Evolutionary conservation across 768 basidiomycete genomes (phyloP).

Genomic region (Tubosaeta brunneosetosa): DNA sequence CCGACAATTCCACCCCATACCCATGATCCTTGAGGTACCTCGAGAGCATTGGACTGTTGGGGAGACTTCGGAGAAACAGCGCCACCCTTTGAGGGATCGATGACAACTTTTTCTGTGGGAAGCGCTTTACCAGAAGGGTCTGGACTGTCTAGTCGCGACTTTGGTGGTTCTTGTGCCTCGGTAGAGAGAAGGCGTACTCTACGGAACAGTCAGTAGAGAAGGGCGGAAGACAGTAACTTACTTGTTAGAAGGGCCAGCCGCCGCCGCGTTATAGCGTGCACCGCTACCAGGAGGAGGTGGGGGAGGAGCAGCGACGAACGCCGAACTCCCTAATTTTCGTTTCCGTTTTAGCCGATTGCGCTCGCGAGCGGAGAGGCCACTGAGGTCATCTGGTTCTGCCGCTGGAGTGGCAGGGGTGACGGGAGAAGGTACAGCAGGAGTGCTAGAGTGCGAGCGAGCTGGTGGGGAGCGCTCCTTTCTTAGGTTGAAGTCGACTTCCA

Average conservation of each 20-base stretch:
- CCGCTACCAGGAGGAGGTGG: conserved; percentile 54
- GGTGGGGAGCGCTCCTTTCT: conserved; percentile 39
- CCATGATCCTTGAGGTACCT: conserved; percentile 73
- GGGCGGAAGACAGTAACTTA: conserved; percentile 24
- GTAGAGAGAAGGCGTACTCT: conserved; percentile 73
- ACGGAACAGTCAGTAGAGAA: conserved; percentile 1
- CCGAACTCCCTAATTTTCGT: conserved; percentile 80
- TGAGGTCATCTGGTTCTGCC: conserved; percentile 40
- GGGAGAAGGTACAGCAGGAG: conserved; percentile 47
- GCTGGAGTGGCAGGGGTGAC: conserved; percentile 37
- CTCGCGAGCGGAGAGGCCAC: conserved; percentile 82
- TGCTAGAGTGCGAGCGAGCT: conserved; percentile 41
- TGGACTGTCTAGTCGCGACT: conserved; percentile 58
- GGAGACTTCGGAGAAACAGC: conserved; percentile 74
- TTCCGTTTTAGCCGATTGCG: conserved; percentile 93
- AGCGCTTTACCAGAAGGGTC: conserved; percentile 36
- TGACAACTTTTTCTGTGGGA: conserved; percentile 58
- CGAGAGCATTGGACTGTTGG: conserved; percentile 73
- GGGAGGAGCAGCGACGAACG: conserved; percentile 70
- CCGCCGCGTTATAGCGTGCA: conserved; percentile 57
- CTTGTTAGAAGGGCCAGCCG: conserved; percentile 59
- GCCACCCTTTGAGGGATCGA: conserved; percentile 82
- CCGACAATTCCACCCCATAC: conserved; percentile 82
- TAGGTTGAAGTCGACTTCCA: conserved; percentile 41
- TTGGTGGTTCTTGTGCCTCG: conserved; percentile 49